Percentiles rank a stretch among this genome's conserved stretches.
phyloP scores from a whole-genome alignment of 768 basidiomycete genomes.

The Asterophora parasitica region DNA sequence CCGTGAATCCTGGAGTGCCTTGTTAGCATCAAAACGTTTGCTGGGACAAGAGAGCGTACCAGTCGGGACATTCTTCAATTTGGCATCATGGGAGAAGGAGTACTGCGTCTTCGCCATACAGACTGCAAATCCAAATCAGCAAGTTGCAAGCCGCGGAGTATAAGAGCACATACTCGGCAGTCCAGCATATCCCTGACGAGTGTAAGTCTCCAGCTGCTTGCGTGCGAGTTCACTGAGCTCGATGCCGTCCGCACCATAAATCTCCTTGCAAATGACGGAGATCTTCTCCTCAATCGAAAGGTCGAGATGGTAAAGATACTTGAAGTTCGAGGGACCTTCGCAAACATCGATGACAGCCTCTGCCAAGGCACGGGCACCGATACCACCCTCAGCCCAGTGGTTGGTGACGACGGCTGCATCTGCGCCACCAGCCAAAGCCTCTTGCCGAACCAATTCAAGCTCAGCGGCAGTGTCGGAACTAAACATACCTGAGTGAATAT shows the following conservation, averaged over 20 bases:
- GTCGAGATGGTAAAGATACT: constrained; percentile 88
- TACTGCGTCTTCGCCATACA: constrained; percentile 99
- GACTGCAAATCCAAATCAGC: constrained; percentile 40
- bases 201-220: constrained; percentile 87
- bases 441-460: constrained; percentile 74
- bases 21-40: neutral
- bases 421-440: constrained; percentile 81
- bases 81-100: constrained; percentile 93
- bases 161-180: constrained; percentile 61
- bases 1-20: constrained; percentile 64
- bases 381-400: constrained; percentile 97
- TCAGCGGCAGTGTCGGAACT: constrained; percentile 91
- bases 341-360: constrained; percentile 89
- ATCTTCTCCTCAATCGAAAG: constrained; percentile 88
- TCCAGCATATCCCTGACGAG: constrained; percentile 77
- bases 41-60: constrained; percentile 34
- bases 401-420: constrained; percentile 94
- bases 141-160: neutral
- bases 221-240: constrained; percentile 80
- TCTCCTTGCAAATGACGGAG: constrained; percentile 76
- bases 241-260: constrained; percentile 92
- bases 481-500: constrained; percentile 4
- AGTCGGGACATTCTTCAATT: constrained; percentile 83
- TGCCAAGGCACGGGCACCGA: constrained; percentile 84
- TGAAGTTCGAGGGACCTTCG: constrained; percentile 78